Evolutionary conservation across 2,329 filamentous ascomycete species (phyloP), one percentile per base, ranked within the genome.

Genomic region (Ceratocystiopsis brevicomis): DNA sequence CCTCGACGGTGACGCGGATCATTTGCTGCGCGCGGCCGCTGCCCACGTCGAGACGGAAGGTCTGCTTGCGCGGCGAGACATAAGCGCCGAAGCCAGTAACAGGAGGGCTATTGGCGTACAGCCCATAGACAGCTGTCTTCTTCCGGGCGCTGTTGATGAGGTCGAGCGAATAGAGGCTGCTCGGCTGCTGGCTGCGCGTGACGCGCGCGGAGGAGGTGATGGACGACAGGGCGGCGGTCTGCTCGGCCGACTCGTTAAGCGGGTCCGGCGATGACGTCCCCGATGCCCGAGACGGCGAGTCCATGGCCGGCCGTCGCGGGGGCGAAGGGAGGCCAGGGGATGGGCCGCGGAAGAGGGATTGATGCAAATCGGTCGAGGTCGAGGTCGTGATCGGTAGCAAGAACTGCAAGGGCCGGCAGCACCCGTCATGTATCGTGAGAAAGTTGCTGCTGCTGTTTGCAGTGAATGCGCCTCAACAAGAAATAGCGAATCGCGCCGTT

Each of bases 21-120:
- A 61, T 64, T 53, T 73, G 68, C 3, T 70, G 68, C 39, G 68
- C 63, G 39, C 54, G 54, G 35, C 61, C 60, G 50, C 67, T 59
- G 39, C 70, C 69, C 21, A 71, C 67, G 48, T 73, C 68, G 33
- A 74, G 63, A 54, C 72, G 65, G 48, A 73, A 73, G 38, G 61
- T 71, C 52, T 67, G 69, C 57, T 71, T 74, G 40, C 68, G 60
- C 36, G 71, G 70, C 37, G 71, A 73, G 3, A 15, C 33, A 15
- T 41, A 44, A 12, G 45, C 47, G 1, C 42, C 25, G 14, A 6
- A 44, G 42, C 14, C 44, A 44, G 35, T 44, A 41, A 2, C 25
- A 9, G 25, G 6, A 11, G 25, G 25, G 10, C 25, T 30, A 2
- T 30, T 30, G 25, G 25, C 25, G 10, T 30, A 30, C 5, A 30